Base-by-base conservation (phyloP, 2,329 filamentous ascomycete species). In the Paracorniculantispora psalliotae region DNA sequence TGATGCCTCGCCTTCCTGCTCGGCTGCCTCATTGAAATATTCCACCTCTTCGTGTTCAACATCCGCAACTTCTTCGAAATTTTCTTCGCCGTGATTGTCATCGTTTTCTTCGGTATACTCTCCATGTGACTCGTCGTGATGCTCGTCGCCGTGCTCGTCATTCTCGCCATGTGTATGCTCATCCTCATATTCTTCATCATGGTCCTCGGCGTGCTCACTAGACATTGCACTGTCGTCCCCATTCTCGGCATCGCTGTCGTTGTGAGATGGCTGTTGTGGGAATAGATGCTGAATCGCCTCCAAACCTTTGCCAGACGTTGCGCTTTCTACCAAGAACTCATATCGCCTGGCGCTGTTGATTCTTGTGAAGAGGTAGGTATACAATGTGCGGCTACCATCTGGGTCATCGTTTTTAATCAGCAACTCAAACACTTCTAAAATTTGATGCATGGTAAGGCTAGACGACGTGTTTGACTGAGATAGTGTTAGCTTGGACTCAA, bases 331-430 rank as follows among this genome's bases (percentile, higher is more conserved):
- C 15, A 78, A 62, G 8, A 68, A 73, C 12, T 76, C 71, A 28
- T 74, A 68, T n/a, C 75, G 70, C 60, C 69, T 76, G 53, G 67
- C 70, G 46, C 71, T 67, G 50, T 71, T 76, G 6, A 75, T 70
- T 48, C 73, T 74, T 15, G 73, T 73, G 59, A 76, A 72, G 9
- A 78, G 65, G 60, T 75, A 77, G 3, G 74, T 76, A 51, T 77
- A 77, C n/a, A 78, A 63, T 1, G 69, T 69, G 17, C 74, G 71
- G 12, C 69, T 67, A 28, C 66, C 67, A 26, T 77, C 70, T 12
- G 74, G 71, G 49, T 78, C 73, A 61, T 78, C 73, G 47, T 78
- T 78, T 57, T 76, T 77, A 15, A 75, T 70, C 1, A 78, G 66
- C 39, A 77, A 65, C 23, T 77, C 73, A 57, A 77, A 75, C 3